Evolutionary conservation across 1,139 yeast genomes (phyloP).

Genomic region (Geotrichum klebahnii): DNA sequence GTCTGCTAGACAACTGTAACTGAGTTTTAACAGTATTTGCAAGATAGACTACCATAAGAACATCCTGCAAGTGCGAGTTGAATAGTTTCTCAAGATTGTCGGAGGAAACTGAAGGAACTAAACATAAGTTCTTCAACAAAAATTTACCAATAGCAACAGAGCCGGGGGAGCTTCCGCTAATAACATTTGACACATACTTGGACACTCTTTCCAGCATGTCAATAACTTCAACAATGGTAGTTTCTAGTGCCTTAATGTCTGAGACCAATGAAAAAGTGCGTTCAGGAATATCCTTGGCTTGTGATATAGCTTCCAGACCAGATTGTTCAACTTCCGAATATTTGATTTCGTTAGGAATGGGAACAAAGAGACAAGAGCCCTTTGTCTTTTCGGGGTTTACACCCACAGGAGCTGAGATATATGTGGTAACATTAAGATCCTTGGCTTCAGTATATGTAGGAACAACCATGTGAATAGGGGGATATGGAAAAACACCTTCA

Average conservation of each 20-base stretch:
- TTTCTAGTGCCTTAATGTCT: conserved; percentile 51
- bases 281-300: conserved; percentile 39
- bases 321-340: conserved; percentile 55
- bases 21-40: conserved; percentile 85
- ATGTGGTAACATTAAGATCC: conserved; percentile 56
- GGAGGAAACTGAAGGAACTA: conserved; percentile 59
- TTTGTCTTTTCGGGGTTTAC: conserved; percentile 43
- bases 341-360: conserved; percentile 64
- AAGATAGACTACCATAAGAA: conserved; percentile 76
- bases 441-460: conserved; percentile 37
- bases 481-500: conserved; percentile 64
- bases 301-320: conserved; percentile 38
- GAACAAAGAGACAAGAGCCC: conserved; percentile 74
- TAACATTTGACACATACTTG: conserved; percentile 47
- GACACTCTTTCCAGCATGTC: conserved; percentile 53
- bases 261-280: conserved; percentile 39
- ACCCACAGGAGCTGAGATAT: conserved; percentile 75
- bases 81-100: conserved; percentile 59
- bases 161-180: conserved; percentile 44
- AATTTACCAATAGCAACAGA: conserved; percentile 62
- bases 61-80: conserved; percentile 74
- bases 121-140: conserved; percentile 59
- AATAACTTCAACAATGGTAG: conserved; percentile 55
- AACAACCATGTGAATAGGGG: conserved; percentile 73
- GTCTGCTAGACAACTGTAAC: conserved; percentile 71